Conservation (phyloP, 345 rosid species). For the Xanthoceras sorbifolium region DNA sequence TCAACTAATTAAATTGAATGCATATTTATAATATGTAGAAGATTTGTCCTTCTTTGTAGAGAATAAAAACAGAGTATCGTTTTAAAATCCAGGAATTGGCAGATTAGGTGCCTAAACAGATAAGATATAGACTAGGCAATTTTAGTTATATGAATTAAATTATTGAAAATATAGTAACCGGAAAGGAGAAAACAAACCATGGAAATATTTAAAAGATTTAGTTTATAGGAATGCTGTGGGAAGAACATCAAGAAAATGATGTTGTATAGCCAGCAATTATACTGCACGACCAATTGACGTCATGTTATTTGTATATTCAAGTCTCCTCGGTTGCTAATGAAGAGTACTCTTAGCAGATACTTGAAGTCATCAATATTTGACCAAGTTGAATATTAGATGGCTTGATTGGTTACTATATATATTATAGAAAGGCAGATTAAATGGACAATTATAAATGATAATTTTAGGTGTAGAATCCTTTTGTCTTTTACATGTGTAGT, state of each 20-base stretch:
- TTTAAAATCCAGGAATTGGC: not conserved
- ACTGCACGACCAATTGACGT: too few relatives aligned
- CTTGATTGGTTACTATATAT: not conserved
- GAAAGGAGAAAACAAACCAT: not conserved
- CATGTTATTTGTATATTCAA: too few relatives aligned
- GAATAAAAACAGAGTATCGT: not conserved
- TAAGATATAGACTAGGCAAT: too few relatives aligned
- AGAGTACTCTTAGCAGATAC: not conserved
- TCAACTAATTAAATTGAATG: not conserved
- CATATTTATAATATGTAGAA: not conserved
- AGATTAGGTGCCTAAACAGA: not conserved
- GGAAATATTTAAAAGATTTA: not conserved
- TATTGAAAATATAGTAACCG: too few relatives aligned
- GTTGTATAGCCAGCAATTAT: too few relatives aligned
- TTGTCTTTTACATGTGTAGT: slow-evolving; percentile 9
- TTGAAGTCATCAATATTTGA: not conserved
- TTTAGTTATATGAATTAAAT: too few relatives aligned
- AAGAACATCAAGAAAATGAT: too few relatives aligned
- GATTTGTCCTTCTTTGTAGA: not conserved
- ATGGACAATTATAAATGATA: not conserved
- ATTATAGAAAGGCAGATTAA: not conserved
- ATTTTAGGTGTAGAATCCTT: not conserved
- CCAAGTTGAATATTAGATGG: slow-evolving; percentile 1
- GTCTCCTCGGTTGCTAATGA: not conserved
- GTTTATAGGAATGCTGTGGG: too few relatives aligned